These are phyloP conservation scores for Eucalyptus guilfoylei DNA, from an alignment of 345 rosid genomes.

Conservation along the genomic window DNA sequence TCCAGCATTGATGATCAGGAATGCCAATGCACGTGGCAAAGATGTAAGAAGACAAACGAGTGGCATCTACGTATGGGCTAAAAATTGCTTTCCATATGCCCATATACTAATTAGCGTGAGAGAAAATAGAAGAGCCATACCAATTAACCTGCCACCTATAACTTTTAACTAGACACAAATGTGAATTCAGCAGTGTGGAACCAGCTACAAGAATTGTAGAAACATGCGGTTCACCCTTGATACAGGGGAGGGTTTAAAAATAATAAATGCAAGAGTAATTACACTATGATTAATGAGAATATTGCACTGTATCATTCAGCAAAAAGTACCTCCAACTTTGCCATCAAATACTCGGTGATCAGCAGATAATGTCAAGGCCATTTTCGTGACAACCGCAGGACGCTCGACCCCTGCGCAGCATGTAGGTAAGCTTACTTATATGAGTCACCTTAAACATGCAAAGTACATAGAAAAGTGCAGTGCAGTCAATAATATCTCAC, in stretches of 20 bases:
- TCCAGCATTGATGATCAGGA: neutral
- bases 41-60: neutral
- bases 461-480: neutral
- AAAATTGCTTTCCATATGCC: neutral
- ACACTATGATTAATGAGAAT: neutral
- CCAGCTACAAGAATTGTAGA: neutral
- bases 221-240: neutral
- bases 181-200: neutral
- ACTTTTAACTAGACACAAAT: neutral
- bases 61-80: neutral
- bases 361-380: constrained; percentile 80
- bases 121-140: neutral
- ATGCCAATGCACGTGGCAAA: neutral
- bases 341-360: constrained; percentile 96
- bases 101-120: neutral
- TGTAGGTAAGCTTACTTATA: neutral
- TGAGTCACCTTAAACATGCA: neutral
- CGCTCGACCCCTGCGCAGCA: constrained; percentile 47
- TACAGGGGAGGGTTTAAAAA: neutral
- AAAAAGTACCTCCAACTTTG: constrained; percentile 69
- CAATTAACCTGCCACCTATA: neutral
- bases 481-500: constrained; percentile 16
- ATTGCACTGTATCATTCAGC: neutral
- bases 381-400: constrained; percentile 64
- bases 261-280: neutral